Conservation (phyloP, 2,329 filamentous ascomycete genomes). For the Exophiala mesophila region DNA sequence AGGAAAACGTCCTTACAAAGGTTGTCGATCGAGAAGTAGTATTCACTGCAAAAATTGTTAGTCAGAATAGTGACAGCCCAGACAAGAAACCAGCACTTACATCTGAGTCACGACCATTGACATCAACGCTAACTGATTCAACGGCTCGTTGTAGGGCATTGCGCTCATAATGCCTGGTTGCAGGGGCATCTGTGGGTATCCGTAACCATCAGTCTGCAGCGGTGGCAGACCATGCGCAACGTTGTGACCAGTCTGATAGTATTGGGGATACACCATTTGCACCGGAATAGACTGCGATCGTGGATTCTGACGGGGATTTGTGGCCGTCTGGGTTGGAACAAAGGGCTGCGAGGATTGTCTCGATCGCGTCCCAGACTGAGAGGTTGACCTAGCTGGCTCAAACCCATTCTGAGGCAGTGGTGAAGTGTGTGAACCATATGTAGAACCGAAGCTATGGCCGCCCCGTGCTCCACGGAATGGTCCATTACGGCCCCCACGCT, state of each 20-base stretch:
- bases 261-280: slow-evolving; percentile 20
- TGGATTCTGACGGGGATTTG: slow-evolving; percentile 41
- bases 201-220: slow-evolving; percentile 32
- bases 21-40: slow-evolving; percentile 97
- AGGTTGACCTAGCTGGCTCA: slow-evolving; percentile 36
- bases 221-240: slow-evolving; percentile 18
- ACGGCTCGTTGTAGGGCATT: slow-evolving; percentile 53
- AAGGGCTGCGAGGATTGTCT: slow-evolving; percentile 33
- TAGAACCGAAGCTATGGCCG: slow-evolving; percentile 33
- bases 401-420: slow-evolving; percentile 39
- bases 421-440: slow-evolving; percentile 32
- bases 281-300: slow-evolving; percentile 60
- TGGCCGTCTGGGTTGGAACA: slow-evolving; percentile 14
- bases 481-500: slow-evolving; percentile 34
- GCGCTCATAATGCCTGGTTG: slow-evolving; percentile 48
- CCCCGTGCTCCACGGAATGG: slow-evolving; percentile 39
- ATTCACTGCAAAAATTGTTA: slow-evolving; percentile 59
- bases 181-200: slow-evolving; percentile 50
- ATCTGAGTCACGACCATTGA: slow-evolving; percentile 57
- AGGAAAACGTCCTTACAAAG: slow-evolving; percentile 88
- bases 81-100: too few species aligned
- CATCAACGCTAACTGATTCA: slow-evolving; percentile 54
- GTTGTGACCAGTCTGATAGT: slow-evolving; percentile 32
- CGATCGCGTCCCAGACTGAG: slow-evolving; percentile 38
- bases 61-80: too few species aligned